Evolutionary conservation across 495 filamentous ascomycete species (phyloP).

Genomic region (Neurospora tetrasperma): DNA sequence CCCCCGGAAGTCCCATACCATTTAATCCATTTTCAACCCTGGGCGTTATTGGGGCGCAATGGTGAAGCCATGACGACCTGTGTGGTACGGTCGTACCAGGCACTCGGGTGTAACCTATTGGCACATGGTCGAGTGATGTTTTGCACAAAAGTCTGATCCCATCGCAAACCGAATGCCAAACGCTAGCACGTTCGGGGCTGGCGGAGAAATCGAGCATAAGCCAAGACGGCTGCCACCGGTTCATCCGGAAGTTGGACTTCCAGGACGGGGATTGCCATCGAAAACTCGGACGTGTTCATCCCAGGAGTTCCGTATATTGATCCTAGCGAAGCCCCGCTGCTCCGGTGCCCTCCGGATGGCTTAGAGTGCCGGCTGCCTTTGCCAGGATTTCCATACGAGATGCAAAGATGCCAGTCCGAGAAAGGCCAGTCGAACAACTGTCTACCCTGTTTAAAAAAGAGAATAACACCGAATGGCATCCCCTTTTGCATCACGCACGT

Average conservation of each 20-base stretch:
- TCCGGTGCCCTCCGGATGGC: neutral
- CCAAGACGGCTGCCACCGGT: neutral
- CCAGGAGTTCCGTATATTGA: neutral
- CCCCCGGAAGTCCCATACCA: neutral
- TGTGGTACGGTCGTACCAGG: neutral
- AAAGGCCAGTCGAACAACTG: neutral
- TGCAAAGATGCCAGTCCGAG: neutral
- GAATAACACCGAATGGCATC: neutral
- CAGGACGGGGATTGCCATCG: neutral
- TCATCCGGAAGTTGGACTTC: neutral
- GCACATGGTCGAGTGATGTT: neutral
- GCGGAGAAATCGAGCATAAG: neutral
- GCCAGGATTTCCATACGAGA: neutral
- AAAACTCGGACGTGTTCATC: neutral
- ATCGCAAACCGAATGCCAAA: neutral
- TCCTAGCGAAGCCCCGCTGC: neutral
- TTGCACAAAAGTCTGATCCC: neutral
- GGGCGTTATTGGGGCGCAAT: neutral
- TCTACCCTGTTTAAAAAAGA: neutral
- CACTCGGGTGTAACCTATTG: neutral
- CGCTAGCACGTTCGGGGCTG: neutral
- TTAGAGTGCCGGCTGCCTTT: neutral
- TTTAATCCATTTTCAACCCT: neutral
- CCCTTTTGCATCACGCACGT: neutral
- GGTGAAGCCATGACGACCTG: neutral